Percentiles rank a stretch among this genome's conserved stretches.
These are phyloP conservation scores for Yamadazyma epiphylla DNA, from an alignment of 1,139 yeast species.

Conservation along the genomic window DNA sequence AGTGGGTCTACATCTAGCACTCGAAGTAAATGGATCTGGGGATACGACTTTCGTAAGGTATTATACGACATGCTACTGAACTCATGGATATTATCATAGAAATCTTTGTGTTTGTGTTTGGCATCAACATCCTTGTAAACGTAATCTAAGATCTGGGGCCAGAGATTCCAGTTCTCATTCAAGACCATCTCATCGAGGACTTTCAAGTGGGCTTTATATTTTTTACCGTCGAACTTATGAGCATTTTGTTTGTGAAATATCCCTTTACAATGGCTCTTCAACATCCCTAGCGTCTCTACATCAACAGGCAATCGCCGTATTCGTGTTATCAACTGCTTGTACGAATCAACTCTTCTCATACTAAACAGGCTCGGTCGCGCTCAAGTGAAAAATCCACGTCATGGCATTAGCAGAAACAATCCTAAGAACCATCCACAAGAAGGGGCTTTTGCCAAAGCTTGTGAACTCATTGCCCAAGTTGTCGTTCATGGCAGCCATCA, in stretches of 20 bases:
- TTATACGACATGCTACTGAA: slow-evolving; percentile 20
- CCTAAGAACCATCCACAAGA: slow-evolving; percentile 49
- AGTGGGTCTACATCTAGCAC: slow-evolving; percentile 29
- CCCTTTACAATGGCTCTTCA: background rate
- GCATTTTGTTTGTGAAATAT: slow-evolving; percentile 11
- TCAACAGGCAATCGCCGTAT: slow-evolving; percentile 8
- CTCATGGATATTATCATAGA: slow-evolving; percentile 15
- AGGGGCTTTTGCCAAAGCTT: slow-evolving; percentile 59
- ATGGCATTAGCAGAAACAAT: slow-evolving; percentile 63
- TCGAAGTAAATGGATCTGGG: slow-evolving; percentile 32
- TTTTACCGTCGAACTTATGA: slow-evolving; percentile 13
- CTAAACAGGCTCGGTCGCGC: too few species aligned
- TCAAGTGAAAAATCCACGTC: slow-evolving; percentile 5
- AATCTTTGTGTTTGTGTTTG: slow-evolving; percentile 8
- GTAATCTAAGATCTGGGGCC: slow-evolving; percentile 25
- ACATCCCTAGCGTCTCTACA: slow-evolving; percentile 1
- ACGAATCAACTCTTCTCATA: too few species aligned
- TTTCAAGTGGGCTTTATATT: slow-evolving; percentile 7
- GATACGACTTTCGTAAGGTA: slow-evolving; percentile 27
- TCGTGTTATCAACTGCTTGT: slow-evolving; percentile 2
- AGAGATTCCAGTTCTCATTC: slow-evolving; percentile 22
- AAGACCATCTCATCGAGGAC: slow-evolving; percentile 25
- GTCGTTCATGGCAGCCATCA: slow-evolving; percentile 56
- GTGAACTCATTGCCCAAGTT: slow-evolving; percentile 55
- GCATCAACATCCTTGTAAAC: slow-evolving; percentile 19